These are phyloP conservation scores for Asterochloris sp. DNA, from an alignment of 139 green algal species.

Conservation along the genomic window DNA sequence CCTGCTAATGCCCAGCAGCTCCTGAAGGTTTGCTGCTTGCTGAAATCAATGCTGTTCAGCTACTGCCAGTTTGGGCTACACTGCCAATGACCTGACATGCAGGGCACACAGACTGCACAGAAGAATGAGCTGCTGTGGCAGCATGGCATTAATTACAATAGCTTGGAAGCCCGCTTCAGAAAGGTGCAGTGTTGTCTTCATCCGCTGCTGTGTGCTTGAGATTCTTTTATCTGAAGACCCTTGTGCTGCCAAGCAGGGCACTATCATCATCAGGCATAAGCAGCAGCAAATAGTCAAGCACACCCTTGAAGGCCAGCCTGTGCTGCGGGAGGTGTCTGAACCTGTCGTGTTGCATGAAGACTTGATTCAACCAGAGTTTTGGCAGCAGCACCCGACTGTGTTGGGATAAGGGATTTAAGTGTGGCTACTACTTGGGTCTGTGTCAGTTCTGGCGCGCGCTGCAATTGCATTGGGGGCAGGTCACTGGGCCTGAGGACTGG, in stretches of 20 bases:
- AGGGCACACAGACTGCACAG: constrained; percentile 70
- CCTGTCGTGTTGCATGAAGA: constrained; percentile 70
- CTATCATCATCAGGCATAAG: constrained; percentile 40
- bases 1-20: constrained; percentile 54
- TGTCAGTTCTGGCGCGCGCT: no score
- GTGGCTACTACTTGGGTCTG: no score
- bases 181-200: constrained; percentile 57
- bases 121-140: constrained; percentile 94
- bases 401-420: constrained; percentile 2
- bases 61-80: background rate
- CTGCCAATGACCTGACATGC: constrained; percentile 6
- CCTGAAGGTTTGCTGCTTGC: constrained; percentile 47
- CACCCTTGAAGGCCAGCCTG: constrained; percentile 45
- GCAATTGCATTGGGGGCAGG: no score
- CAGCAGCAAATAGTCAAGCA: constrained; percentile 41
- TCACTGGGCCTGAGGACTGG: no score
- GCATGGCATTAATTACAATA: constrained; percentile 91
- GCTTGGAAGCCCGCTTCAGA: constrained; percentile 76
- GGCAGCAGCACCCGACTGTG: constrained; percentile 61
- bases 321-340: constrained; percentile 36
- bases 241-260: constrained; percentile 46
- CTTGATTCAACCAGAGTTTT: constrained; percentile 87
- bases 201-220: background rate
- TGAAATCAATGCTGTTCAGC: background rate
- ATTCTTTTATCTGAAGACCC: background rate